Evolutionary conservation across 306 rosid species (phyloP).

Genomic region (Ammopiptanthus mongolicus): DNA sequence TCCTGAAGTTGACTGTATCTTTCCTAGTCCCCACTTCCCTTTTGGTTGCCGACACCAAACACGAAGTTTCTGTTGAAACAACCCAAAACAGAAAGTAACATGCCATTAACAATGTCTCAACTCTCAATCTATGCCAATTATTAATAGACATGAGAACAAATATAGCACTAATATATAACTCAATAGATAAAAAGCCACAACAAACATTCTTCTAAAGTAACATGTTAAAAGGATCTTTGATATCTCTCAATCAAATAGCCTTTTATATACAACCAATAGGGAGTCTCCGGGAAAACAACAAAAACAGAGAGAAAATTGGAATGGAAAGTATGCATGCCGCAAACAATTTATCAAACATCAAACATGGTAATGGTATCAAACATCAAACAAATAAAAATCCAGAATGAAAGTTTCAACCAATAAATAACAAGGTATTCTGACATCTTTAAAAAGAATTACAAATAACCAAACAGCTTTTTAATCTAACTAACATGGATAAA

Average conservation of each 20-base stretch:
- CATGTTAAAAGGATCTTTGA: background rate
- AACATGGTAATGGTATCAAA: background rate
- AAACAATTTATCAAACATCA: slow-evolving; percentile 17
- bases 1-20: slow-evolving; percentile 69
- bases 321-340: slow-evolving; percentile 2
- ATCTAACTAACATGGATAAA: background rate
- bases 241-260: background rate
- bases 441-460: background rate
- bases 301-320: slow-evolving; percentile 14
- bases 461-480: background rate
- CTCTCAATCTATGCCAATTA: background rate
- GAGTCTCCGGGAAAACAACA: slow-evolving; percentile 30
- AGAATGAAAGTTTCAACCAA: background rate
- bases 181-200: background rate
- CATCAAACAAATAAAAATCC: slow-evolving; percentile 1
- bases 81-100: slow-evolving; percentile 21
- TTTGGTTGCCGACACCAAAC: slow-evolving; percentile 82
- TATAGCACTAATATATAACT: background rate
- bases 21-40: slow-evolving; percentile 78
- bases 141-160: slow-evolving; percentile 4
- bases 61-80: slow-evolving; percentile 69
- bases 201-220: background rate
- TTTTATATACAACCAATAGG: slow-evolving; percentile 2
- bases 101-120: slow-evolving; percentile 20
- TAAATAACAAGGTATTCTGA: background rate